Evolutionary conservation across 139 green algal genomes (phyloP), one percentile per base, ranked within the genome.

Genomic region (Chlorella sorokiniana): DNA sequence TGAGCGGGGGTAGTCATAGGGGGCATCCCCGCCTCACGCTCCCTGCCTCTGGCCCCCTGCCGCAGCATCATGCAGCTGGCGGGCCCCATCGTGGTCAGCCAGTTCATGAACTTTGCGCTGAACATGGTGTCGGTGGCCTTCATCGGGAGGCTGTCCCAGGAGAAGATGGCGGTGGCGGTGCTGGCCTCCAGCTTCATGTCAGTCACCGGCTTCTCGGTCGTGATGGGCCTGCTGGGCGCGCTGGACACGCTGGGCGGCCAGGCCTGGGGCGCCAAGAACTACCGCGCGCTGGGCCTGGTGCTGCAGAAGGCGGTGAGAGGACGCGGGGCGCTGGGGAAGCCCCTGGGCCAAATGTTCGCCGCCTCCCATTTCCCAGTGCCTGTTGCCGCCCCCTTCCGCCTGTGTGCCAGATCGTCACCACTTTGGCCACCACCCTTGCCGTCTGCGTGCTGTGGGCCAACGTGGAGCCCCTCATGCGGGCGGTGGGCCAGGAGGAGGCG

Each of bases 241-340:
- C 88, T 95, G 86, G 93, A 96, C 75, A 96, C 93, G 23, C 75
- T 95, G 33, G 91, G 85, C 71, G 88, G 89, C 1, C 92, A 96
- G 85, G 91, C 88, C 0, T 95, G 85, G 76, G 93, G 93, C 14
- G 93, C 93, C 0, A 78, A 83, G 1, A 88, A 92, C 76, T 95
- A 94, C 87, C 38, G 35, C 4, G 77, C 81, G 18, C 51, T 96
- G 68, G 93, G 93, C n/a, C 45, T 91, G 20, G 65, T 91, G 8
- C 81, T 95, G 48, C 92, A 96, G 85, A 42, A 44, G 23, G 63
- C 77, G 35, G 56, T 61, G 40, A 65, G 56, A 10, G 56, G 56
- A 16, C 6, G 56, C 56, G 6, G 22, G 56, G 18, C 18, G 56
- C 56, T 10, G 56, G 56, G 10, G 56, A 16, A 22, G 56, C 18